Evolutionary conservation across 345 rosid species (phyloP).

Genomic region (Gossypium turneri): DNA sequence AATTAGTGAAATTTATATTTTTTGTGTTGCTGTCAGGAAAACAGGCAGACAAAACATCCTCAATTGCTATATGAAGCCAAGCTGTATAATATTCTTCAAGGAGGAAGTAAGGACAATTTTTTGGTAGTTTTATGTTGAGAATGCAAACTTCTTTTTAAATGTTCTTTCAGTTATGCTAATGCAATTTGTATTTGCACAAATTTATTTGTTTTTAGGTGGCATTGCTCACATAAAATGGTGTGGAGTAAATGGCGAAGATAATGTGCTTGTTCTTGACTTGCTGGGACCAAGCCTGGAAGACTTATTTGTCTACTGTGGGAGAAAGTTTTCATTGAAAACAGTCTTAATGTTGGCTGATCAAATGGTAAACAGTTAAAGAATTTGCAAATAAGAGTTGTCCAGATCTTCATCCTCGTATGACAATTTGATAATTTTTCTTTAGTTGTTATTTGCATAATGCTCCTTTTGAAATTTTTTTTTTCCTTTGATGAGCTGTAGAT

Average conservation of each 20-base stretch:
- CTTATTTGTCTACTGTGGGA: slow-evolving; percentile 59
- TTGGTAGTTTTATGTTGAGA: neutral
- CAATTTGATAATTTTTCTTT: neutral
- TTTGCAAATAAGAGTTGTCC: slow-evolving; percentile 1
- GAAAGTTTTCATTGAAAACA: slow-evolving; percentile 61
- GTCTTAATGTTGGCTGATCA: slow-evolving; percentile 67
- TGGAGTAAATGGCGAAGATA: slow-evolving; percentile 52
- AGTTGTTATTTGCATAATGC: neutral
- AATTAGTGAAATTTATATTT: slow-evolving; percentile 2
- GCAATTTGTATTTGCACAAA: neutral
- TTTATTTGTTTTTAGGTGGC: slow-evolving; percentile 38
- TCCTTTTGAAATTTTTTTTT: neutral
- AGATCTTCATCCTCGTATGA: neutral
- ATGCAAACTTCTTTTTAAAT: neutral
- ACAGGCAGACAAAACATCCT: slow-evolving; percentile 52
- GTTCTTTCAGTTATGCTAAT: neutral
- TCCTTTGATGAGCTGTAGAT: slow-evolving; percentile 31
- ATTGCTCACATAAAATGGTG: slow-evolving; percentile 47
- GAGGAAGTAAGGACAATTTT: slow-evolving; percentile 44
- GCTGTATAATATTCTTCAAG: slow-evolving; percentile 51
- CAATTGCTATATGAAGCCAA: slow-evolving; percentile 60
- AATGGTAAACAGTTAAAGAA: slow-evolving; percentile 40
- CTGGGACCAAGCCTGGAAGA: slow-evolving; percentile 72
- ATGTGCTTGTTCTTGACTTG: slow-evolving; percentile 49
- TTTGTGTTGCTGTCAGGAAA: slow-evolving; percentile 41